These are phyloP conservation scores for Picochlorum sp. DNA, from an alignment of 139 green algal genomes.

Conservation along the genomic window DNA sequence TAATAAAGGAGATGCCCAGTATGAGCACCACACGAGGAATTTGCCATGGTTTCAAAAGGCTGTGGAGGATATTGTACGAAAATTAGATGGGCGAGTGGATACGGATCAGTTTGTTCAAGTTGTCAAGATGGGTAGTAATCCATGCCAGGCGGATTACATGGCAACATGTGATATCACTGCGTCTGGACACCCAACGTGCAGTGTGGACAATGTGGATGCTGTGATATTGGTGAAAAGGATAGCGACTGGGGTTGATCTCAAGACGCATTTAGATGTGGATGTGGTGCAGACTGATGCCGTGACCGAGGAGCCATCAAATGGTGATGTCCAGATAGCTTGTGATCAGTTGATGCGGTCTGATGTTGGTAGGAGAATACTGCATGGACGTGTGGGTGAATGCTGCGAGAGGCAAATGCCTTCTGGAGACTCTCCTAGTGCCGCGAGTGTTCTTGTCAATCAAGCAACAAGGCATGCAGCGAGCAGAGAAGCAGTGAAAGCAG, in stretches of 20 bases:
- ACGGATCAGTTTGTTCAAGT: slow-evolving; percentile 22
- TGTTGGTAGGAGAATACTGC: slow-evolving; percentile 16
- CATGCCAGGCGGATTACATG: not conserved
- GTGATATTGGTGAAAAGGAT: slow-evolving; percentile 33
- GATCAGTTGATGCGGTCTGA: slow-evolving; percentile 13
- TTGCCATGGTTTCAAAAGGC: slow-evolving; percentile 24
- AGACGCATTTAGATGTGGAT: not conserved
- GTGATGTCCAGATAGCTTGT: slow-evolving; percentile 4
- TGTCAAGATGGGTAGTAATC: slow-evolving; percentile 15
- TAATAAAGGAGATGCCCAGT: too few species aligned
- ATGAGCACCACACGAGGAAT: not conserved
- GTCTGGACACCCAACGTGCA: not conserved
- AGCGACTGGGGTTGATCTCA: not conserved
- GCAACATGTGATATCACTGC: slow-evolving; percentile 14
- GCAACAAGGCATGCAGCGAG: not conserved
- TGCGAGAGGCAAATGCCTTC: slow-evolving; percentile 21
- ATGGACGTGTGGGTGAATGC: slow-evolving; percentile 37
- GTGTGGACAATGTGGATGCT: slow-evolving; percentile 16
- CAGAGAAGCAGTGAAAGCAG: not conserved
- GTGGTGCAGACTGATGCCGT: slow-evolving; percentile 9
- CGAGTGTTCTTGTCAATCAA: not conserved
- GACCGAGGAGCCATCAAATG: not conserved
- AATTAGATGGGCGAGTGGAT: not conserved
- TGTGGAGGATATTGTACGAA: slow-evolving; percentile 22
- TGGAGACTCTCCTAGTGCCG: not conserved